Percentiles rank a stretch among this genome's conserved stretches.
phyloP scores from a whole-genome alignment of 1,284 basidiomycete species.

The Porphyrellus sp. region DNA sequence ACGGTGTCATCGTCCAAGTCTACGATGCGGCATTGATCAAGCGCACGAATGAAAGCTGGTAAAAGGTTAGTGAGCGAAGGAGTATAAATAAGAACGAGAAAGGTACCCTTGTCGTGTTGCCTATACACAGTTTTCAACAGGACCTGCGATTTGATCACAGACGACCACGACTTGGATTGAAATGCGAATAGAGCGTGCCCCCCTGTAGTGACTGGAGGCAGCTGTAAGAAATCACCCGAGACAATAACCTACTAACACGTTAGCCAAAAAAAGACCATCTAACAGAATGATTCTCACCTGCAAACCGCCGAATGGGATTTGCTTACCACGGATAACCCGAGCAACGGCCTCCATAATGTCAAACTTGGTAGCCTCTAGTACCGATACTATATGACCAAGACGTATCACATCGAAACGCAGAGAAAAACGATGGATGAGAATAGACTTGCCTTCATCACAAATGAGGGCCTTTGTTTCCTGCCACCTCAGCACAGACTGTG shows the following conservation, averaged over 20 bases:
- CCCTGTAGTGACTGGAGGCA: neutral
- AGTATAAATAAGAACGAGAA: neutral
- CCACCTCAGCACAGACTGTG: neutral
- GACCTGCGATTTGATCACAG: neutral
- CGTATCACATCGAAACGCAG: no score
- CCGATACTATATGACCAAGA: neutral
- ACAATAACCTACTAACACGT: neutral
- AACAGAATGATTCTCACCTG: neutral
- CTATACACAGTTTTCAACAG: neutral
- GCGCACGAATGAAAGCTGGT: neutral
- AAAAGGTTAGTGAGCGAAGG: no score
- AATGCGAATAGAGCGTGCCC: neutral
- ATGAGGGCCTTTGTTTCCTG: neutral
- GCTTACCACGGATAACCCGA: neutral
- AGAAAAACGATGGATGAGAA: no score
- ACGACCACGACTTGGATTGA: neutral
- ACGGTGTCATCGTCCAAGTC: neutral
- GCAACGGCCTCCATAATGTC: neutral
- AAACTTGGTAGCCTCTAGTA: neutral
- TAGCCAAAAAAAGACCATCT: neutral
- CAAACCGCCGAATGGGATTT: neutral
- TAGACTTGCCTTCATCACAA: neutral
- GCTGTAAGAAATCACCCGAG: neutral
- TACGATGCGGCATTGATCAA: neutral
- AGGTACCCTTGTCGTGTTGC: neutral